phyloP scores from a whole-genome alignment of 345 rosid genomes.

The Populus ilicifolia region DNA sequence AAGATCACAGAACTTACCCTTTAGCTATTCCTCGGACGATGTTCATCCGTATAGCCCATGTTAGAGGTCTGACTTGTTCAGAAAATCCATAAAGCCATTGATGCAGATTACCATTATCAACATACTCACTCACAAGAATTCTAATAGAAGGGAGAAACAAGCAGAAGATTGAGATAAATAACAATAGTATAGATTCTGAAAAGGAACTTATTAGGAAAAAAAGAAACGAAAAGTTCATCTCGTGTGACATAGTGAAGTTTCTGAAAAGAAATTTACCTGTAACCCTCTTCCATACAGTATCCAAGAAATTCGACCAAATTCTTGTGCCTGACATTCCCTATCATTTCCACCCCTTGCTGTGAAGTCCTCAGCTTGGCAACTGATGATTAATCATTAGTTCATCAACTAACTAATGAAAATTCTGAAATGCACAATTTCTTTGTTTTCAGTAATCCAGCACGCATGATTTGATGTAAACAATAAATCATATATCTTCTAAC shows the following conservation, averaged over 20 bases:
- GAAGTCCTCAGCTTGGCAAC: constrained; percentile 46
- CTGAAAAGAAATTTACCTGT: constrained; percentile 36
- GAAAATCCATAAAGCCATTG: constrained; percentile 69
- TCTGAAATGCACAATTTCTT: not conserved
- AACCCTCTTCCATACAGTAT: constrained; percentile 52
- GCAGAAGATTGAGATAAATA: not conserved
- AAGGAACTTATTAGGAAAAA: not conserved
- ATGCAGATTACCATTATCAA: constrained; percentile 65
- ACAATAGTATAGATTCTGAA: not conserved
- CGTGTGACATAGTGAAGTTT: not conserved
- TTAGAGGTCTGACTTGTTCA: constrained; percentile 41
- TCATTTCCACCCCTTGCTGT: constrained; percentile 41
- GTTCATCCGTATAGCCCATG: constrained; percentile 53
- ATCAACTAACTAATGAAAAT: not conserved
- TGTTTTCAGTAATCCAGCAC: not conserved
- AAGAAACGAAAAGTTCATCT: not conserved
- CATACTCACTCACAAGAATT: constrained; percentile 62
- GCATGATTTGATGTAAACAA: not conserved
- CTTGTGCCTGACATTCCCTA: constrained; percentile 56
- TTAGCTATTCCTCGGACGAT: constrained; percentile 74
- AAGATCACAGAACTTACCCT: constrained; percentile 40
- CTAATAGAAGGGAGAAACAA: constrained; percentile 27
- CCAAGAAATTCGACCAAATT: constrained; percentile 64
- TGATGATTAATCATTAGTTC: constrained; percentile 5
- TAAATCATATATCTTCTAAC: not conserved